A percentile compares a stretch with the other conserved stretches of the same genome.
phyloP scores from a whole-genome alignment of 208 protist species.

The Chromosphaera perkinsii region DNA sequence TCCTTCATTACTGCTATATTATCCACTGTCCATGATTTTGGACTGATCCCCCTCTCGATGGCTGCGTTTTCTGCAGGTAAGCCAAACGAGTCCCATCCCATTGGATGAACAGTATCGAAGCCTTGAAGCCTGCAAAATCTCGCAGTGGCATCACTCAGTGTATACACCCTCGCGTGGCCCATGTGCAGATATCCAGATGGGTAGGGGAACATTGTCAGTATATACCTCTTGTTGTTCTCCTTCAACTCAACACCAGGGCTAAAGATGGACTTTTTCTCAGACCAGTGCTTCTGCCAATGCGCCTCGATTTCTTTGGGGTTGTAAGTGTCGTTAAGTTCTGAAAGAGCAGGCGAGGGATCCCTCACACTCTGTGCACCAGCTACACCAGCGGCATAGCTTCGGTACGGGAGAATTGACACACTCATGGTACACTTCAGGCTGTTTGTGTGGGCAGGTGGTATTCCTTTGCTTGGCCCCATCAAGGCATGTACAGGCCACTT shows the following conservation, averaged over 20 bases:
- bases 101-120: constrained; percentile 63
- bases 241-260: background rate
- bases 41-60: constrained; percentile 53
- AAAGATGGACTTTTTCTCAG: background rate
- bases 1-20: constrained; percentile 65
- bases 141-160: constrained; percentile 60
- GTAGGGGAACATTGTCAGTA: constrained; percentile 70
- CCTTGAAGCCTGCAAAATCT: background rate
- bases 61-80: constrained; percentile 75
- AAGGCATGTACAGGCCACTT: no score
- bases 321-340: background rate
- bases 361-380: no score
- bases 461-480: no score
- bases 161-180: constrained; percentile 71
- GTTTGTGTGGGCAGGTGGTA: no score
- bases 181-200: constrained; percentile 67
- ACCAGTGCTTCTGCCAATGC: background rate
- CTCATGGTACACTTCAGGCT: no score
- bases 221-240: constrained; percentile 43
- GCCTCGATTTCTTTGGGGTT: background rate
- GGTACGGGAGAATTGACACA: no score
- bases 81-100: constrained; percentile 76
- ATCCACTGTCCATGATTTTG: constrained; percentile 55
- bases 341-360: no score
- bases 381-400: no score